These are phyloP conservation scores for Cruciata laevipes DNA, from an alignment of 257 asterid species.

Conservation along the genomic window DNA sequence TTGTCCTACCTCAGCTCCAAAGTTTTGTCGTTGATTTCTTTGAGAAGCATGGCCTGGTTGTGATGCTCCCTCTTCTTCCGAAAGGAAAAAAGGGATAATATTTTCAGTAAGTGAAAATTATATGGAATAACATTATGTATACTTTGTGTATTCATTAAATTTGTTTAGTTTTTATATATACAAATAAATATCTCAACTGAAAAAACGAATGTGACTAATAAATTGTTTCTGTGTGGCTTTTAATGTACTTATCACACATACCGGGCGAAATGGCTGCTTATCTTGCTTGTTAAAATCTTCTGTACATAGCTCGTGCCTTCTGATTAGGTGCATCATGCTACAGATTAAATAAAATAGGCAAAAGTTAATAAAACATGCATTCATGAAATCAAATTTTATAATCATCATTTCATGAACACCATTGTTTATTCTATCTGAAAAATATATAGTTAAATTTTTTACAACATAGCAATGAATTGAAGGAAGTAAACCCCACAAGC, in stretches of 20 bases:
- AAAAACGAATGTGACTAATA: too few relatives aligned
- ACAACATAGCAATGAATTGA: too few relatives aligned
- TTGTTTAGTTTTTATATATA: not conserved
- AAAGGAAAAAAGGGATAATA: constrained; percentile 4
- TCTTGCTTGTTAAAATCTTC: constrained; percentile 29
- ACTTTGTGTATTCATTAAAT: too few relatives aligned
- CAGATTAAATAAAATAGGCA: constrained; percentile 5
- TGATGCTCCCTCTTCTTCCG: constrained; percentile 24
- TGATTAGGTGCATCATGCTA: constrained; percentile 69
- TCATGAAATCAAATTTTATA: too few relatives aligned
- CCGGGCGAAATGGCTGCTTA: constrained; percentile 18
- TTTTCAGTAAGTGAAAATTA: not conserved
- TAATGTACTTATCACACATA: not conserved
- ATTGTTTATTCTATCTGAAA: not conserved
- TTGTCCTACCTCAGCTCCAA: constrained; percentile 50
- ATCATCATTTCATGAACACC: too few relatives aligned
- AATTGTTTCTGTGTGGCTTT: not conserved
- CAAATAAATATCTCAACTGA: not conserved
- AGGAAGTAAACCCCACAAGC: too few relatives aligned
- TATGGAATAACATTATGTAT: not conserved
- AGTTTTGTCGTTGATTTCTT: constrained; percentile 38
- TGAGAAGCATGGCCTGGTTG: constrained; percentile 28
- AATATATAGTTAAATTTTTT: too few relatives aligned
- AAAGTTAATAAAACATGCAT: not conserved
- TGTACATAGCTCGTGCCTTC: constrained; percentile 36